Percentiles rank a stretch among this genome's conserved stretches.
Conservation (phyloP, 176 grass and related monocot genomes). For the Poa annua region DNA sequence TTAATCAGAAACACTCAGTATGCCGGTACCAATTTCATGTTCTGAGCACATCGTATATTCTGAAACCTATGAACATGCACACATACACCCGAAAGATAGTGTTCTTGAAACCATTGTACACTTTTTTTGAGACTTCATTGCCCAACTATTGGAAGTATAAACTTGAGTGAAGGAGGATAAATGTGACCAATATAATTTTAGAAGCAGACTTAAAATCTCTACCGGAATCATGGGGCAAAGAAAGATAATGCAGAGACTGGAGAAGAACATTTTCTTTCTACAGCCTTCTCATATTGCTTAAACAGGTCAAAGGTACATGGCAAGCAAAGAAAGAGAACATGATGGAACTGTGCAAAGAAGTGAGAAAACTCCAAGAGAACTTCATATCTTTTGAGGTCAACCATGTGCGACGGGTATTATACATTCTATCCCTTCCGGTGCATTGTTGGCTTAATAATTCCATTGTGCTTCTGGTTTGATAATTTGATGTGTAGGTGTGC, state of each 20-base stretch:
- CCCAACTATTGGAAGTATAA: background rate
- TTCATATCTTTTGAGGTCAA: conserved; percentile 58
- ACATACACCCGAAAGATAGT: background rate
- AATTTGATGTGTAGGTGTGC: background rate
- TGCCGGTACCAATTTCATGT: conserved; percentile 1
- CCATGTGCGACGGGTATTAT: conserved; percentile 57
- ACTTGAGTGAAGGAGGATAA: conserved; percentile 11
- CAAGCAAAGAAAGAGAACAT: conserved; percentile 58
- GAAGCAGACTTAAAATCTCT: background rate
- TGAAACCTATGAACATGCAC: conserved; percentile 23
- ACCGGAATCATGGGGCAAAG: background rate
- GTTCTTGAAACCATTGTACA: background rate
- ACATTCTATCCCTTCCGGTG: conserved; percentile 4
- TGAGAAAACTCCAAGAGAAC: conserved; percentile 50
- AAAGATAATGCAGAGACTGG: background rate
- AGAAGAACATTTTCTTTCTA: background rate
- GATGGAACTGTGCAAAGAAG: conserved; percentile 65
- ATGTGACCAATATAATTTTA: background rate
- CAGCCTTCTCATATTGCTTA: conserved; percentile 20
- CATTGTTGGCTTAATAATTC: conserved; percentile 1
- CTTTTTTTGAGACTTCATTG: conserved; percentile 26
- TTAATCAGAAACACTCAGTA: background rate
- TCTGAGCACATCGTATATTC: conserved; percentile 10
- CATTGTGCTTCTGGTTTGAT: background rate
- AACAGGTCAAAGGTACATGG: conserved; percentile 59